Percentiles rank a stretch among this genome's conserved stretches.
phyloP scores from a whole-genome alignment of 2,329 filamentous ascomycete species.

The Teratosphaeria destructans region DNA sequence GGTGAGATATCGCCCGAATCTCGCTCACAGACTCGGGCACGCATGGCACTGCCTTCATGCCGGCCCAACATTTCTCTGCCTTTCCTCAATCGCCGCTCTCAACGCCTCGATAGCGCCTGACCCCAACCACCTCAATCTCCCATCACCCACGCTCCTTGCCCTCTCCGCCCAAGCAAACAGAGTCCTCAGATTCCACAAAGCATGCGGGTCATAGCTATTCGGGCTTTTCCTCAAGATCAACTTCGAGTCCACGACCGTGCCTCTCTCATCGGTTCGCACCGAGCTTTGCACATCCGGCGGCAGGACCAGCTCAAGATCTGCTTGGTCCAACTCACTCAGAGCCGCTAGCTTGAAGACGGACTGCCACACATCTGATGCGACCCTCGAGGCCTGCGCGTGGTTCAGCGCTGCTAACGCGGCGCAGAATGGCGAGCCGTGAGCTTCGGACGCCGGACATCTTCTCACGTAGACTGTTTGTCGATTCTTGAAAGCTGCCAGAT shows the following conservation, averaged over 20 bases:
- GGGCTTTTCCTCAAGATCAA: constrained; percentile 46
- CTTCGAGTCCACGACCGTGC: constrained; percentile 59
- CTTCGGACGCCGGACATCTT: constrained; percentile 46
- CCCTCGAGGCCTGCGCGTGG: constrained; percentile 31
- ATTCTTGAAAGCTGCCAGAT: constrained; percentile 54
- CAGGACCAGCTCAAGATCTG: constrained; percentile 46
- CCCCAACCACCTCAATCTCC: constrained; percentile 43
- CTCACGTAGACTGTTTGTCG: constrained; percentile 68
- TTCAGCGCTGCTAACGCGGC: constrained; percentile 67
- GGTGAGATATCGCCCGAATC: too few species aligned
- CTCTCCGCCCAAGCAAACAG: constrained; percentile 58
- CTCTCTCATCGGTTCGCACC: constrained; percentile 41
- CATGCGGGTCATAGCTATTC: constrained; percentile 42
- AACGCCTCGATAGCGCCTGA: constrained; percentile 46
- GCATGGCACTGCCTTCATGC: neutral
- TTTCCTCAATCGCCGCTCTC: constrained; percentile 35
- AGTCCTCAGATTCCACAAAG: constrained; percentile 51
- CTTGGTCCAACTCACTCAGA: constrained; percentile 45
- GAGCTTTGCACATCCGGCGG: constrained; percentile 32
- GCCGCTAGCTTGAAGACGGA: constrained; percentile 61
- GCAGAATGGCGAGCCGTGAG: constrained; percentile 49
- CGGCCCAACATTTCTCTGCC: neutral
- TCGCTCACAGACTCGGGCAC: neutral
- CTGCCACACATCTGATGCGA: constrained; percentile 44
- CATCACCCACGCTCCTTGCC: constrained; percentile 22